phyloP scores from a whole-genome alignment of 2,329 filamentous ascomycete genomes.

The Coniochaeta ligniaria region DNA sequence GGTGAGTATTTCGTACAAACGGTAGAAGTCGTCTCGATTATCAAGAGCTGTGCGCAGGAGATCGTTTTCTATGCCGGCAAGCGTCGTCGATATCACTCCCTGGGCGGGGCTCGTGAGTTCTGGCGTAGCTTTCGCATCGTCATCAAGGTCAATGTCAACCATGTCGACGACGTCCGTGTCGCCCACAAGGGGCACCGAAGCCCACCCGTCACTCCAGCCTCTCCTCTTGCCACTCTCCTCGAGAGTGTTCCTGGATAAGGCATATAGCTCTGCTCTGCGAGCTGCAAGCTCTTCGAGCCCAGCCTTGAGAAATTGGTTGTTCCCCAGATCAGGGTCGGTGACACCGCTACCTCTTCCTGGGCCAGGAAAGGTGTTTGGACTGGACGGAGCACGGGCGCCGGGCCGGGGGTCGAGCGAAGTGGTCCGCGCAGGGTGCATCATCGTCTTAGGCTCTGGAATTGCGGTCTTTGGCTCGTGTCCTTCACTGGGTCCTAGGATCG shows the following conservation, averaged over 20 bases:
- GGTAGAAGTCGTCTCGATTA: slow-evolving; percentile 57
- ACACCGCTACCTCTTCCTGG: slow-evolving; percentile 30
- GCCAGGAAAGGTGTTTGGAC: slow-evolving; percentile 47
- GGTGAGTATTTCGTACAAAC: slow-evolving; percentile 68
- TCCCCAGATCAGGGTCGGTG: slow-evolving; percentile 30
- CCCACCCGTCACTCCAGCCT: slow-evolving; percentile 75
- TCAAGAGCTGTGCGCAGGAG: slow-evolving; percentile 55
- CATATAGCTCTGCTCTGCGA: slow-evolving; percentile 72
- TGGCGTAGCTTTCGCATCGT: slow-evolving; percentile 19
- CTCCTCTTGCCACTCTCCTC: slow-evolving; percentile 64
- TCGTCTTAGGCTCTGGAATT: slow-evolving; percentile 62
- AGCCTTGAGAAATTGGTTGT: slow-evolving; percentile 45
- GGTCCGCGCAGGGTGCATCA: slow-evolving; percentile 60
- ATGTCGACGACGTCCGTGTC: slow-evolving; percentile 37
- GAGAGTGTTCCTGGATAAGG: slow-evolving; percentile 72
- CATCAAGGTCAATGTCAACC: slow-evolving; percentile 50
- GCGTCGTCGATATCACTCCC: slow-evolving; percentile 13
- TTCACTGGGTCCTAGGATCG: slow-evolving; percentile 38
- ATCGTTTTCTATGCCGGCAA: slow-evolving; percentile 45
- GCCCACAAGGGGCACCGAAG: slow-evolving; percentile 45
- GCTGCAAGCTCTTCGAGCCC: slow-evolving; percentile 80
- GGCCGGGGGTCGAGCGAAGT: slow-evolving; percentile 49
- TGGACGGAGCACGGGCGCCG: slow-evolving; percentile 28
- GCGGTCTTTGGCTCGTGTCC: slow-evolving; percentile 52
- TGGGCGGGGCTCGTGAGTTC: slow-evolving; percentile 6